phyloP scores from a whole-genome alignment of 768 basidiomycete species.

The Serendipita sp. region DNA sequence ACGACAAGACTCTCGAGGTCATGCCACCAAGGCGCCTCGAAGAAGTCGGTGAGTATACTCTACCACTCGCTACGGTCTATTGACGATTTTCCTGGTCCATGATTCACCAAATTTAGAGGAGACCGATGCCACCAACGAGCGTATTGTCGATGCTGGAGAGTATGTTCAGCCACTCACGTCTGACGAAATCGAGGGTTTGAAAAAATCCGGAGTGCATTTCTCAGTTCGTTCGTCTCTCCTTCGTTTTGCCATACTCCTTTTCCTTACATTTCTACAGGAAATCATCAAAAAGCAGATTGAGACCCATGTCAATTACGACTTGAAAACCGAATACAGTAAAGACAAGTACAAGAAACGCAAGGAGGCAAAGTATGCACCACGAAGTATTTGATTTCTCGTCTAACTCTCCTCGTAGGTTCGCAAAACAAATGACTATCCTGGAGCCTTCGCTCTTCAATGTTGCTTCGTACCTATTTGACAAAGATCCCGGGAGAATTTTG shows the following conservation, averaged over 20 bases:
- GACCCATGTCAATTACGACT: constrained; percentile 74
- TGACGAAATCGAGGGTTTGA: constrained; percentile 71
- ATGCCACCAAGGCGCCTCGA: constrained; percentile 48
- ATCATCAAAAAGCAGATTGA: constrained; percentile 93
- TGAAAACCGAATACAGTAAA: constrained; percentile 97
- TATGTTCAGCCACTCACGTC: constrained; percentile 70
- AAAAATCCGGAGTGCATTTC: constrained; percentile 67
- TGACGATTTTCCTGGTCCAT: constrained; percentile 5
- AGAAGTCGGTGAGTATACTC: constrained; percentile 53
- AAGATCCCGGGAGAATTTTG: constrained; percentile 56
- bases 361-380: constrained; percentile 67
- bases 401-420: constrained; percentile 40
- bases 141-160: constrained; percentile 68
- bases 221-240: constrained; percentile 31
- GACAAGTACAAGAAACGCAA: constrained; percentile 96
- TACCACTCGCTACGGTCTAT: background rate
- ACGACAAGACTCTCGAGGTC: constrained; percentile 47
- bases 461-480: constrained; percentile 75
- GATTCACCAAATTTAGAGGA: constrained; percentile 47
- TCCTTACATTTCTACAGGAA: constrained; percentile 38
- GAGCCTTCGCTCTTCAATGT: constrained; percentile 81
- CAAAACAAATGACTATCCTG: constrained; percentile 71
- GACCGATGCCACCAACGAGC: constrained; percentile 90
- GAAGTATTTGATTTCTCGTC: constrained; percentile 1
- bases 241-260: background rate